Evolutionary conservation across 176 grass and related monocot genomes (phyloP).

Genomic region (Tuctoria greenei): DNA sequence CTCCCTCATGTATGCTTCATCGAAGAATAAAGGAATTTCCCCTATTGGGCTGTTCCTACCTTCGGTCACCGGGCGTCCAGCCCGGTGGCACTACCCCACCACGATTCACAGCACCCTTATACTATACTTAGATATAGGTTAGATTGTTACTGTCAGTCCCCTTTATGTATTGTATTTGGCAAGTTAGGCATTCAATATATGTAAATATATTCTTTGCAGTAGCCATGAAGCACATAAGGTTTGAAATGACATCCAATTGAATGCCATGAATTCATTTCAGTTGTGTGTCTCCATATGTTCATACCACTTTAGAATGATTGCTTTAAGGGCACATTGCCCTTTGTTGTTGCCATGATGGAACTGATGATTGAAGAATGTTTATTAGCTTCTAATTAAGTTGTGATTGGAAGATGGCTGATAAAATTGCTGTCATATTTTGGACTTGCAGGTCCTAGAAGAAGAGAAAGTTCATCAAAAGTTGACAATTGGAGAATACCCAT

Average conservation of each 20-base stretch:
- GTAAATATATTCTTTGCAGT: background rate
- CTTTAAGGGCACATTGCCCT: background rate
- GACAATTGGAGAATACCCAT: slow-evolving; percentile 78
- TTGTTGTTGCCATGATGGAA: background rate
- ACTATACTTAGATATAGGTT: background rate
- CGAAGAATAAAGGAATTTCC: too few species aligned
- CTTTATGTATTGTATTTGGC: background rate
- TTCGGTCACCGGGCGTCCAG: too few species aligned
- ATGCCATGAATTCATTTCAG: background rate
- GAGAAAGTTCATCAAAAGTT: slow-evolving; percentile 86
- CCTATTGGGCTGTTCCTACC: too few species aligned
- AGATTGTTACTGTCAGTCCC: background rate
- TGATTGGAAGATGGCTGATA: background rate
- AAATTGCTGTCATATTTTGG: slow-evolving; percentile 27
- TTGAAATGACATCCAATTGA: slow-evolving; percentile 9
- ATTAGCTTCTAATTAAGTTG: background rate
- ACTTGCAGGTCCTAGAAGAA: slow-evolving; percentile 79
- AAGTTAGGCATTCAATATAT: background rate
- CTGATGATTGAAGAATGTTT: background rate
- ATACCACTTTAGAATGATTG: background rate
- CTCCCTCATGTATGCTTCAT: too few species aligned
- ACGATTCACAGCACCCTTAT: too few species aligned
- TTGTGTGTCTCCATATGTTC: background rate
- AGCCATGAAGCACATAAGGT: background rate
- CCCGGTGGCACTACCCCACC: too few species aligned